Conservation (phyloP, 2,329 filamentous ascomycete species). For the Mollisia scopiformis region DNA sequence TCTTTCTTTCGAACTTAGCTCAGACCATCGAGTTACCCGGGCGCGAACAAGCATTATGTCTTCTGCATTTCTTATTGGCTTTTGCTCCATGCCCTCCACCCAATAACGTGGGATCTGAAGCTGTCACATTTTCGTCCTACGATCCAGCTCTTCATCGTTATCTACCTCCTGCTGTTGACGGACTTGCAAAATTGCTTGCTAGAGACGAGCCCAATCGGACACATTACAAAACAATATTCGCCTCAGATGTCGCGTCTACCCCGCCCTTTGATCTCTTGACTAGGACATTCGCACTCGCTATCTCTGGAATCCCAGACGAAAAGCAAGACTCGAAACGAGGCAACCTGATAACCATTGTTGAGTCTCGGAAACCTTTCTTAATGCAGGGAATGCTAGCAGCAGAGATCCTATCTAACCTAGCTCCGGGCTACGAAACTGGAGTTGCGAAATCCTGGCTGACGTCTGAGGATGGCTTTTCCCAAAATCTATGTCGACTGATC, state of each 20-base stretch:
- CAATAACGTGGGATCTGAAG: slow-evolving; percentile 52
- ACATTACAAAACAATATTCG: slow-evolving; percentile 82
- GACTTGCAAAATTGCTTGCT: slow-evolving; percentile 87
- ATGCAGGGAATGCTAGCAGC: slow-evolving; percentile 92
- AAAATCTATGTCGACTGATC: slow-evolving; percentile 76
- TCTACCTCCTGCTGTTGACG: slow-evolving; percentile 86
- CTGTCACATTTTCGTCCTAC: slow-evolving; percentile 78
- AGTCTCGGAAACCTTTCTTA: slow-evolving; percentile 83
- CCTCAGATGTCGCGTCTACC: slow-evolving; percentile 65
- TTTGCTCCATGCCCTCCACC: slow-evolving; percentile 84
- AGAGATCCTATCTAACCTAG: slow-evolving; percentile 81
- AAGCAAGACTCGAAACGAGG: slow-evolving; percentile 53
- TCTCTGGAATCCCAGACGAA: slow-evolving; percentile 80
- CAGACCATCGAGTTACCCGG: slow-evolving; percentile 79
- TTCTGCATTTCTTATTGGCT: slow-evolving; percentile 86
- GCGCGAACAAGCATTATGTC: slow-evolving; percentile 82
- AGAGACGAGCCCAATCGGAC: slow-evolving; percentile 91
- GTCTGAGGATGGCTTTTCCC: slow-evolving; percentile 81
- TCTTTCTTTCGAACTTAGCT: slow-evolving; percentile 87
- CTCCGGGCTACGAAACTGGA: slow-evolving; percentile 69
- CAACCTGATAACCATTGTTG: slow-evolving; percentile 68
- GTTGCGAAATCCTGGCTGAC: slow-evolving; percentile 81
- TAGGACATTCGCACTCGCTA: slow-evolving; percentile 81
- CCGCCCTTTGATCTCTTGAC: slow-evolving; percentile 81
- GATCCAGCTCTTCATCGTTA: slow-evolving; percentile 84